Base-by-base conservation (phyloP, 306 rosid species). In the Cicer arietinum region DNA sequence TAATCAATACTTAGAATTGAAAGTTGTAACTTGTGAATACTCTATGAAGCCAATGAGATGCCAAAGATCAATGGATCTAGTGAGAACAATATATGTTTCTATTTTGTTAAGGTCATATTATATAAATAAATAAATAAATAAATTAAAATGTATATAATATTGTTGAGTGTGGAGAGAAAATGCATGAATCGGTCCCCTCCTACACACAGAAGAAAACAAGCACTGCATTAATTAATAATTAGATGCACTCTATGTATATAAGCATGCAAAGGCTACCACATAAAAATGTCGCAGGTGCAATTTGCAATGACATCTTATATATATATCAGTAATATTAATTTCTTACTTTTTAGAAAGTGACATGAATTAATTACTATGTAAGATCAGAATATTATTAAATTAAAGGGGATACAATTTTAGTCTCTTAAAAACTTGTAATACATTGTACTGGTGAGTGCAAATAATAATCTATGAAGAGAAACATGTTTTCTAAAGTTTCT, bases 401-500 rank as follows among this genome's bases (percentile, higher is more conserved):
- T 25, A 25, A 25, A 25, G 35, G 35, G 35, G 35, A 25, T 25
- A 25, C 35, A 25, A 25, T 25, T 25, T 25, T 25, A 48, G 64
- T 52, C 65, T 8, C 53, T 41, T 13, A 42, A 30, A 66, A 39
- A 11, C 41, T 13, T 70, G 52, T 13, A 73, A 63, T 42, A 45
- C 59, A 25, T 25, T 25, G 82, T 22, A 61, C 45, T 61, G 56
- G 63, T 2, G 5, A 0, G 10, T 44, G 69, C 61, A 73, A 46
- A 79, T 73, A 54, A 71, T 64, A 63, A 30, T 13, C 45, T 44
- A 14, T 10, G 20, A 6, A 53, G 16, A 12, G 16, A 10, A 25
- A 13, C 64, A 25, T 58, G 53, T 13, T n/a, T 63, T 41, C 16
- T 41, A 46, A 69, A 59, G 54, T 30, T 78, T 53, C 59, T 64